Evolutionary conservation across 345 rosid species (phyloP).

Genomic region (Noccaea caerulescens): DNA sequence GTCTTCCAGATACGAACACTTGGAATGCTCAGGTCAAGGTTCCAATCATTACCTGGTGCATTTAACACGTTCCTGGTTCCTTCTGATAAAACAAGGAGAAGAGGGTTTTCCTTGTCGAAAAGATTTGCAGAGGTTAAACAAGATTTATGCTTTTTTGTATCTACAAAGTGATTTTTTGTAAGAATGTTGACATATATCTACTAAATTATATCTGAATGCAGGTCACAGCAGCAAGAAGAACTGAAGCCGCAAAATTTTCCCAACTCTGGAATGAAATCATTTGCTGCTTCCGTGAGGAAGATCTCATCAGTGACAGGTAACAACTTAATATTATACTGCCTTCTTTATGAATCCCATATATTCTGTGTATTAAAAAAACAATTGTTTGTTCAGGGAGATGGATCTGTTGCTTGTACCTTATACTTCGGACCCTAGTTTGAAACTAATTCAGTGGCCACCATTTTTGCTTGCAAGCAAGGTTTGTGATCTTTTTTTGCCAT

Average conservation of each 20-base stretch:
- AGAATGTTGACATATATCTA: constrained; percentile 25
- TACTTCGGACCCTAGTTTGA: constrained; percentile 87
- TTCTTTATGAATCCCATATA: constrained; percentile 17
- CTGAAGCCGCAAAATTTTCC: constrained; percentile 98
- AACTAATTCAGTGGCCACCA: constrained; percentile 97
- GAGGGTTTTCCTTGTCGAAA: constrained; percentile 86
- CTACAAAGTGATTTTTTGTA: constrained; percentile 16
- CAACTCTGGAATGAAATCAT: constrained; percentile 98
- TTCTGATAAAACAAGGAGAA: constrained; percentile 71
- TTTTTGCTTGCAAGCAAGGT: constrained; percentile 99
- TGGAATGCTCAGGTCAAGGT: constrained; percentile 96
- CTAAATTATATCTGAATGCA: constrained; percentile 41
- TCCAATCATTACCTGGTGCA: constrained; percentile 93
- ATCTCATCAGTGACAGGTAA: constrained; percentile 93
- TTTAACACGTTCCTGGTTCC: constrained; percentile 89
- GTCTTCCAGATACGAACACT: constrained; percentile 74
- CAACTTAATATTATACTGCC: constrained; percentile 37
- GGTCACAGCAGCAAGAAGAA: constrained; percentile 90
- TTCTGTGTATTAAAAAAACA: constrained; percentile 42
- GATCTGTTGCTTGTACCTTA: constrained; percentile 94
- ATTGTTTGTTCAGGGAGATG: constrained; percentile 77
- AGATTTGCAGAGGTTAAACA: constrained; percentile 76
- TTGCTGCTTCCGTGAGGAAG: constrained; percentile 97
- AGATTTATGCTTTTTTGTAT: constrained; percentile 26
- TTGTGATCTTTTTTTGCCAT: constrained; percentile 35